phyloP scores from a whole-genome alignment of 768 basidiomycete species.

The Pisolithus marmoratus region DNA sequence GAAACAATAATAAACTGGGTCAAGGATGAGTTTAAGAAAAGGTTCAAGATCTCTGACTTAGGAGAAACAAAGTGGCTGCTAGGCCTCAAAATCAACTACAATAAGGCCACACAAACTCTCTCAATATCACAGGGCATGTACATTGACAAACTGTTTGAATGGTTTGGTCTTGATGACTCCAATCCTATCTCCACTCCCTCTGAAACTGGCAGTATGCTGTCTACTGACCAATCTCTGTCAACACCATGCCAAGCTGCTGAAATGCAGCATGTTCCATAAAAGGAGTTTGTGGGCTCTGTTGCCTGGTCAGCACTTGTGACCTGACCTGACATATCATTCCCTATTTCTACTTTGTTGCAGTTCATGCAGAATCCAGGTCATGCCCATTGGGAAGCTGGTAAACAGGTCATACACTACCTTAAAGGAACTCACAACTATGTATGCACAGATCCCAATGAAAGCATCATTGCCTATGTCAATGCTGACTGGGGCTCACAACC shows the following conservation, averaged over 20 bases:
- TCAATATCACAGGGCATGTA: conserved; percentile 26
- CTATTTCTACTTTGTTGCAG: conserved; percentile 16
- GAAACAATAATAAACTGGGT: not conserved
- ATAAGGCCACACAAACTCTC: conserved; percentile 16
- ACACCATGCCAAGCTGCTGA: not conserved
- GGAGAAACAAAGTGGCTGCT: too few relatives aligned
- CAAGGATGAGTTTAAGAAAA: conserved; percentile 13
- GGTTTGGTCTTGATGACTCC: not conserved
- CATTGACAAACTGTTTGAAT: conserved; percentile 8
- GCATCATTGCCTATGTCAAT: not conserved
- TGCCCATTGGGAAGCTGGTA: conserved; percentile 21
- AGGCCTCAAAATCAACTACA: too few relatives aligned
- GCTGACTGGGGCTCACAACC: conserved; percentile 5
- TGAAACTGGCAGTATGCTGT: not conserved
- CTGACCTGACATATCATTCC: conserved; percentile 26
- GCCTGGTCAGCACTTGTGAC: conserved; percentile 24
- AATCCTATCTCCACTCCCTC: too few relatives aligned
- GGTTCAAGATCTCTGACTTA: conserved; percentile 27
- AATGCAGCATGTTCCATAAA: conserved; percentile 14
- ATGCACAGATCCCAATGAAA: conserved; percentile 5
- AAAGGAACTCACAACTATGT: conserved; percentile 13
- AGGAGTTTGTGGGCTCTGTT: conserved; percentile 22
- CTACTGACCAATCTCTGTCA: not conserved
- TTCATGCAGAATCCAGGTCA: too few relatives aligned
- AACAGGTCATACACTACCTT: conserved; percentile 25